These are phyloP conservation scores for Telfairia occidentalis DNA, from an alignment of 331 rosid species.

Conservation along the genomic window DNA sequence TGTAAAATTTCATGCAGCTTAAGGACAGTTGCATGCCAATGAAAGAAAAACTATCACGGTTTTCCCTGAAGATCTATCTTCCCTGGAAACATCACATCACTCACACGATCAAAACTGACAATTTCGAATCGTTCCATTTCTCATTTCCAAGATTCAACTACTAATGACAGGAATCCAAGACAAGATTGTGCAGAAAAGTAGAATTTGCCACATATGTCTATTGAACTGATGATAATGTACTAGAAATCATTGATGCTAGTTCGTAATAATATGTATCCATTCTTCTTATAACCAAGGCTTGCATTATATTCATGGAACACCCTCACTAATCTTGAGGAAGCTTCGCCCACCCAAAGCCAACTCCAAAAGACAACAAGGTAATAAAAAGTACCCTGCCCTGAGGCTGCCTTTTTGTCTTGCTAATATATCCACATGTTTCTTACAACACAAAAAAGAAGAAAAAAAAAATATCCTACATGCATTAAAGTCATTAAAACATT, in stretches of 20 bases:
- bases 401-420: too few species aligned
- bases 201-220: background rate
- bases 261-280: background rate
- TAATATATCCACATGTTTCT: too few species aligned
- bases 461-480: background rate
- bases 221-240: too few species aligned
- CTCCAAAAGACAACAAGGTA: background rate
- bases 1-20: conserved; percentile 41
- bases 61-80: conserved; percentile 31
- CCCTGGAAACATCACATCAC: conserved; percentile 28
- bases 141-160: background rate
- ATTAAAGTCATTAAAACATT: background rate
- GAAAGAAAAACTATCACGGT: conserved; percentile 18
- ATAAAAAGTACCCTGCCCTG: too few species aligned
- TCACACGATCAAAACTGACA: conserved; percentile 22
- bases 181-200: background rate
- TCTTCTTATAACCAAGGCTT: background rate
- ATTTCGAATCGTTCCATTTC: background rate
- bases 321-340: background rate
- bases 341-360: background rate
- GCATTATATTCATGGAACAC: background rate
- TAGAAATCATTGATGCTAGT: background rate
- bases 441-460: too few species aligned
- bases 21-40: conserved; percentile 49
- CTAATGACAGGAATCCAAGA: background rate